phyloP scores from a whole-genome alignment of 768 basidiomycete species.

The Roridomyces roridus region DNA sequence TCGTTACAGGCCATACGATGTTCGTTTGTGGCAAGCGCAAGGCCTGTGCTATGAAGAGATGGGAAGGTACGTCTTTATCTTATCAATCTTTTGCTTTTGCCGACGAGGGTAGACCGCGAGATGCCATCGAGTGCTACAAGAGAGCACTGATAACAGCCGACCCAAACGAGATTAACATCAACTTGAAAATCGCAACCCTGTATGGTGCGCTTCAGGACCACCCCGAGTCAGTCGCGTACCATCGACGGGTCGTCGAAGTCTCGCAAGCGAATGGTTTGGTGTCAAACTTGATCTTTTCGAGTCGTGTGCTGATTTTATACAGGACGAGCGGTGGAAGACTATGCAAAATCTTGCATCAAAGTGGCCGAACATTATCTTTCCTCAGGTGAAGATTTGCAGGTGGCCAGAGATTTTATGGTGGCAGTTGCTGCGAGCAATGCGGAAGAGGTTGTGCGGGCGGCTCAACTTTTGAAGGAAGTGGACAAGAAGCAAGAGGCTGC shows the following conservation, averaged over 20 bases:
- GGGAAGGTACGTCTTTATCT: slow-evolving; percentile 60
- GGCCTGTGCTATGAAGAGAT: slow-evolving; percentile 94
- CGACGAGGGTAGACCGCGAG: slow-evolving; percentile 62
- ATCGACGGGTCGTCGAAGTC: slow-evolving; percentile 80
- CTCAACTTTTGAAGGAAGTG: slow-evolving; percentile 70
- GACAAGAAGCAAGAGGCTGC: slow-evolving; percentile 6
- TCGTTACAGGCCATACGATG: slow-evolving; percentile 83
- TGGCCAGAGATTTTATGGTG: slow-evolving; percentile 79
- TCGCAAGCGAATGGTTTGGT: slow-evolving; percentile 63
- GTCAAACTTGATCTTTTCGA: slow-evolving; percentile 8
- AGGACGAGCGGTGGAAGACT: slow-evolving; percentile 78
- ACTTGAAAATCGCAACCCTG: slow-evolving; percentile 76
- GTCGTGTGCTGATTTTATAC: slow-evolving; percentile 26
- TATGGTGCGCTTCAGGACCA: slow-evolving; percentile 71
- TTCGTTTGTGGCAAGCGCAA: slow-evolving; percentile 94
- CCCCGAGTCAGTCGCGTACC: slow-evolving; percentile 76
- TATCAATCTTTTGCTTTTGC: neutral
- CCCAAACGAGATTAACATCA: slow-evolving; percentile 74
- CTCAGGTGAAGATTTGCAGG: slow-evolving; percentile 65
- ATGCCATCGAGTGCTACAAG: slow-evolving; percentile 91
- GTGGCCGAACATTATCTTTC: slow-evolving; percentile 82
- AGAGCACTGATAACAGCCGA: slow-evolving; percentile 87
- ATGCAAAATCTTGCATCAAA: slow-evolving; percentile 83
- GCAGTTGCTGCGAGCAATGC: slow-evolving; percentile 79
- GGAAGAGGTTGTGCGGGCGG: slow-evolving; percentile 78